Evolutionary conservation across 805 yeast species (phyloP).

Genomic region (Saccharomycopsis babjevae): DNA sequence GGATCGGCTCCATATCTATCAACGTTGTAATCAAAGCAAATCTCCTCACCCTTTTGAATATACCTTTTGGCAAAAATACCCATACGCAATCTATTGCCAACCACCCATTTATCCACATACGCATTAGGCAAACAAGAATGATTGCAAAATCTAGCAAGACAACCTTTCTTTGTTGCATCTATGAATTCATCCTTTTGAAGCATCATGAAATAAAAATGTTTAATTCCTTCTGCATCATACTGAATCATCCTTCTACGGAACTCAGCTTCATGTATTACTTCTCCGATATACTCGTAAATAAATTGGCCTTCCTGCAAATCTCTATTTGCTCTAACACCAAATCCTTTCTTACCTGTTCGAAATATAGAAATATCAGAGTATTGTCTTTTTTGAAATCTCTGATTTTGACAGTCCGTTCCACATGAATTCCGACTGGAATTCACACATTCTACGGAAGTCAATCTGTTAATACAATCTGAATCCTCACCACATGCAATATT

Average conservation of each 20-base stretch:
- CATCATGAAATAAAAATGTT: slow-evolving; percentile 95
- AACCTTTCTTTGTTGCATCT: slow-evolving; percentile 87
- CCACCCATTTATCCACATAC: slow-evolving; percentile 95
- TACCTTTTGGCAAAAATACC: slow-evolving; percentile 74
- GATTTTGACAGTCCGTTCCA: slow-evolving; percentile 75
- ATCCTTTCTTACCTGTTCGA: slow-evolving; percentile 77
- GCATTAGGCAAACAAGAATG: slow-evolving; percentile 96
- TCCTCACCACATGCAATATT: slow-evolving; percentile 72
- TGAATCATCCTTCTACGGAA: slow-evolving; percentile 65
- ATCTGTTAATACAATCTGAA: slow-evolving; percentile 83
- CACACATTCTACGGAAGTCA: slow-evolving; percentile 87
- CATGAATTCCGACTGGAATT: slow-evolving; percentile 55
- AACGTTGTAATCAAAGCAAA: slow-evolving; percentile 53
- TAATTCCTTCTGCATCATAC: slow-evolving; percentile 58
- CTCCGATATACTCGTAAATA: slow-evolving; percentile 89
- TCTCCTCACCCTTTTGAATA: slow-evolving; percentile 72
- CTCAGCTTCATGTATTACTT: slow-evolving; percentile 73
- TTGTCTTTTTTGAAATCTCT: slow-evolving; percentile 70
- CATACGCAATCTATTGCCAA: slow-evolving; percentile 81
- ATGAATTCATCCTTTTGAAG: slow-evolving; percentile 84
- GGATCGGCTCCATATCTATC: slow-evolving; percentile 94
- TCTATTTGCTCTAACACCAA: slow-evolving; percentile 68
- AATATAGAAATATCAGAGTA: slow-evolving; percentile 76
- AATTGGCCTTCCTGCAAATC: slow-evolving; percentile 55
- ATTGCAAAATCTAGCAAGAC: slow-evolving; percentile 84